Percentiles rank a stretch among this genome's conserved stretches.
Conservation (phyloP, 1,284 basidiomycete species). For the Exobasidium cylindrosporum region DNA sequence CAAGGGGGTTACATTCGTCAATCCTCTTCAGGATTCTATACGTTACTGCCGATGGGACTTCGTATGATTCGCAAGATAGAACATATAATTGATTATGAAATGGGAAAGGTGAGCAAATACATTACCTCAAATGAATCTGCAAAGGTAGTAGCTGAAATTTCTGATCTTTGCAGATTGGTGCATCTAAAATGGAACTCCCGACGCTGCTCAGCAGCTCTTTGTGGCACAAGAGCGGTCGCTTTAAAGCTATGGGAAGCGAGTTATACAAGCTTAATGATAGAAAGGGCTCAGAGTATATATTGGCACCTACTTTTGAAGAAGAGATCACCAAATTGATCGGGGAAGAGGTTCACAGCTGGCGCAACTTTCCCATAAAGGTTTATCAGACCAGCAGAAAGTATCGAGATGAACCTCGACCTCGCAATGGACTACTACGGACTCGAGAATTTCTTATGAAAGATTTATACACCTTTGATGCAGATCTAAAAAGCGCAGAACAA, state of each 20-base stretch:
- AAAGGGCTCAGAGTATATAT: constrained; percentile 44
- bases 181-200: constrained; percentile 52
- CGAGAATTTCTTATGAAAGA: constrained; percentile 57
- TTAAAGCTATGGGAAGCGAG: constrained; percentile 50
- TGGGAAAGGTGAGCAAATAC: constrained; percentile 24
- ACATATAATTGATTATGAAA: constrained; percentile 51
- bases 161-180: constrained; percentile 39
- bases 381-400: constrained; percentile 56
- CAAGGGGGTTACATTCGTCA: constrained; percentile 51
- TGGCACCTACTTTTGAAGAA: constrained; percentile 57
- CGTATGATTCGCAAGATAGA: constrained; percentile 50
- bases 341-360: constrained; percentile 39
- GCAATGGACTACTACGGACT: constrained; percentile 54
- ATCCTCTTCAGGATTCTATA: constrained; percentile 55
- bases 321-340: constrained; percentile 54
- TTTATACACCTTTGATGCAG: constrained; percentile 54
- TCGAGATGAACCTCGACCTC: constrained; percentile 55
- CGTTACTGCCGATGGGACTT: constrained; percentile 51
- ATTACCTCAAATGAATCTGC: not conserved
- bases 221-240: constrained; percentile 51
- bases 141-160: no score
- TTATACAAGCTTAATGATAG: constrained; percentile 53
- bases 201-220: constrained; percentile 45
- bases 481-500: constrained; percentile 15
- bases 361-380: constrained; percentile 50